Evolutionary conservation across 805 yeast genomes (phyloP), one percentile per base, ranked within the genome.

Genomic region (Naumovozyma dairenensis): DNA sequence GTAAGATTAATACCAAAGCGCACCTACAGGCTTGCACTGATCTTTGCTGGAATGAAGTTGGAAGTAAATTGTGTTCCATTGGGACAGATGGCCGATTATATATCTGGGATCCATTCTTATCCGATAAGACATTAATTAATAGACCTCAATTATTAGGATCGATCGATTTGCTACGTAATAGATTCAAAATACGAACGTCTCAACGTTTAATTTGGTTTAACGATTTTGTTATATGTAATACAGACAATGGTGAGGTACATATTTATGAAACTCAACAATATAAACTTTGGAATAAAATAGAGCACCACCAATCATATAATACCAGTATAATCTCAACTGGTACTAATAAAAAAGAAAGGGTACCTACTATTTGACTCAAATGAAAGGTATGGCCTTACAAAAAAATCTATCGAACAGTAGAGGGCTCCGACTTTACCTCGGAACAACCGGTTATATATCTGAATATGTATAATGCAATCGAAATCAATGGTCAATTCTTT

Each of bases 21-120:
- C 96, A 87, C 47, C 66, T 74, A 49, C 80, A 77, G 2, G 73
- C 79, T 1, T 84, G 85, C 21, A 86, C 86, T 53, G 93, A 94
- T 1, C 48, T 87, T 4, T 58, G 67, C 12, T 87, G 95, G 92
- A 71, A 72, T 38, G 77, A 72, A 7, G 46, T 56, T 13, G 96
- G 96, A 0, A 63, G 66, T 24, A 63, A 68, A 27, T 49, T 89
- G 21, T 59, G 77, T 14, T 72, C 85, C 1, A 63, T 80, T 0
- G 96, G 94, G 0, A 69, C 73, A 33, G 96, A 87, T 54, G 94
- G 86, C 34, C 80, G 74, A 45, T 67, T 84, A 7, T 60, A 85
- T 14, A 73, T 80, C 1, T 87, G 96, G 96, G 35, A 43, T 2
- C 55, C 56, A 2, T 49, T 45, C 33, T 13, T 34, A 33, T 17